Conservation (phyloP, 345 rosid species). For the Corchorus olitorius region DNA sequence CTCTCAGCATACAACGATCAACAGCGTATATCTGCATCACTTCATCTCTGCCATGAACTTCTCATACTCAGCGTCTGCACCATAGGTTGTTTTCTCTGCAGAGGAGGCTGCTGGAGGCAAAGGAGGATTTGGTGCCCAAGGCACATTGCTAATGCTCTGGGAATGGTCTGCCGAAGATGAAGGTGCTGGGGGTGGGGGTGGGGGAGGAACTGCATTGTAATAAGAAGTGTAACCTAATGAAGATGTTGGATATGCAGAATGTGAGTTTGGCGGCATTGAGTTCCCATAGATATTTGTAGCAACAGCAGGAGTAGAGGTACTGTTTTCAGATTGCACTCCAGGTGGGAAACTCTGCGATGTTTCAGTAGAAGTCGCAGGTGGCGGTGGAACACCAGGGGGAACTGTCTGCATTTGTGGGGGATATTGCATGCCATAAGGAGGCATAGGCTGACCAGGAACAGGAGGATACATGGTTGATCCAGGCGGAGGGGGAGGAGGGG, state of each 20-base stretch:
- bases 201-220: constrained; percentile 77
- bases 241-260: constrained; percentile 56
- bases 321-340: constrained; percentile 76
- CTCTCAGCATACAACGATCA: constrained; percentile 35
- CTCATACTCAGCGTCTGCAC: constrained; percentile 87
- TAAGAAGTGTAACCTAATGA: constrained; percentile 71
- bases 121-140: constrained; percentile 76
- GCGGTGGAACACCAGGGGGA: constrained; percentile 67
- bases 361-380: constrained; percentile 57
- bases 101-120: constrained; percentile 48
- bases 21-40: constrained; percentile 37
- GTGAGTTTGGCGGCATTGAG: constrained; percentile 51
- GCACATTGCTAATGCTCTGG: constrained; percentile 60
- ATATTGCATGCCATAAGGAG: constrained; percentile 83
- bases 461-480: constrained; percentile 70
- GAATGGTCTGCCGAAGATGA: constrained; percentile 54
- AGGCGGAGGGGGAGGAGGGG: constrained; percentile 79
- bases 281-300: constrained; percentile 57
- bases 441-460: constrained; percentile 84
- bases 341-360: constrained; percentile 83
- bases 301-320: constrained; percentile 51
- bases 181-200: constrained; percentile 55
- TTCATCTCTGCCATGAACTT: constrained; percentile 99
- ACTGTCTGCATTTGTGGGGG: constrained; percentile 69
- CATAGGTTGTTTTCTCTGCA: constrained; percentile 58